Conservation (phyloP, 805 yeast species). For the Kodamaea restingae region DNA sequence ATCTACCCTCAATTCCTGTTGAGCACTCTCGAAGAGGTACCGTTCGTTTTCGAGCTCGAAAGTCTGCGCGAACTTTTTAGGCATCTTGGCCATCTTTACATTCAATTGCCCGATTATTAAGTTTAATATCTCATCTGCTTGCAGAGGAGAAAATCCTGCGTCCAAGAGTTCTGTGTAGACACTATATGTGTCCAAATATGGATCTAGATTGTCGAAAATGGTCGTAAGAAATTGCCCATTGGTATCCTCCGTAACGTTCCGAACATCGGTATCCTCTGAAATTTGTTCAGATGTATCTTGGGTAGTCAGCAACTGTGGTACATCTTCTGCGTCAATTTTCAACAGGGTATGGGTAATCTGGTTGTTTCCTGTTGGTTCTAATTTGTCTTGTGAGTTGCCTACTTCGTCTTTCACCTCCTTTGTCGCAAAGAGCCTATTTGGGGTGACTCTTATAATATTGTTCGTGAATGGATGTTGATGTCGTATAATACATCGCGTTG, state of each 20-base stretch:
- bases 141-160: conserved; percentile 58
- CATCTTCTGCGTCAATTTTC: background rate
- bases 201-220: conserved; percentile 48
- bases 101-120: conserved; percentile 43
- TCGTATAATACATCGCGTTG: background rate
- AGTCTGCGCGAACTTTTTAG: conserved; percentile 45
- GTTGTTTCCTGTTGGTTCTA: background rate
- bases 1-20: conserved; percentile 78
- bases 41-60: conserved; percentile 83
- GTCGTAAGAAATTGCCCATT: conserved; percentile 45
- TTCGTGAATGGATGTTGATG: background rate
- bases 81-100: conserved; percentile 40
- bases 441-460: background rate
- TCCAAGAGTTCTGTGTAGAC: conserved; percentile 49
- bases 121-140: conserved; percentile 56
- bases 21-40: conserved; percentile 88
- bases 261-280: background rate
- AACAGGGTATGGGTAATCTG: background rate
- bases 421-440: background rate
- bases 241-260: conserved; percentile 6
- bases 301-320: background rate
- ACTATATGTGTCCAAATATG: conserved; percentile 45
- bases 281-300: background rate
- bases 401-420: background rate
- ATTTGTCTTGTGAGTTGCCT: background rate